phyloP scores from a whole-genome alignment of 2,329 filamentous ascomycete species.

The Phialemonium atrogriseum region DNA sequence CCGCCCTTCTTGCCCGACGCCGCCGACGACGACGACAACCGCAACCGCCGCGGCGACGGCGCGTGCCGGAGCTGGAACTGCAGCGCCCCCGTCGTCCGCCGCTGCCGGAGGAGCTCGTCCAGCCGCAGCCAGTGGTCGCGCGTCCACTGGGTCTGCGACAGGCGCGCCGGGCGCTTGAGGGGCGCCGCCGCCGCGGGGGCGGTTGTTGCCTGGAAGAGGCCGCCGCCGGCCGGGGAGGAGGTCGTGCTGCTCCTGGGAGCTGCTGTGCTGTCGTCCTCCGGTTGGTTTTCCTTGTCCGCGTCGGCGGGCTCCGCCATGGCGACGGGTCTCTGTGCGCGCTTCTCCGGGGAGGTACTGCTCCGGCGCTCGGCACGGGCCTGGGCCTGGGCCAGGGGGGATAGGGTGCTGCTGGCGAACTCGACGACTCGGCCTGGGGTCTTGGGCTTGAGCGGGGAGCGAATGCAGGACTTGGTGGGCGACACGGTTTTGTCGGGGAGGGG shows the following conservation, averaged over 20 bases:
- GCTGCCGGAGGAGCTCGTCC: constrained; percentile 42
- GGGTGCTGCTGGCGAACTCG: constrained; percentile 44
- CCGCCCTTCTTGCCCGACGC: too few relatives aligned
- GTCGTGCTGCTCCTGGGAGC: constrained; percentile 4
- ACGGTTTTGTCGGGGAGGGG: constrained; percentile 41
- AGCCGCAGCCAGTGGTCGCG: constrained; percentile 42
- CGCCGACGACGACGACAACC: constrained; percentile 16
- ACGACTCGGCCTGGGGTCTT: constrained; percentile 51
- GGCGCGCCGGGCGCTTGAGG: too few relatives aligned
- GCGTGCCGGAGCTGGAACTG: constrained; percentile 23
- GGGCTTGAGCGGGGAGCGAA: constrained; percentile 49
- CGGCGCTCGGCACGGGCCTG: constrained; percentile 16
- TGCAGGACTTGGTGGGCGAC: constrained; percentile 48
- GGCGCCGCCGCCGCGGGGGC: constrained; percentile 3
- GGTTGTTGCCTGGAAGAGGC: constrained; percentile 3
- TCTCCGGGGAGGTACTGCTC: constrained; percentile 6
- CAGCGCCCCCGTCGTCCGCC: constrained; percentile 33
- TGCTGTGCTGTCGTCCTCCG: constrained; percentile 3
- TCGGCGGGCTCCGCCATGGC: constrained; percentile 7
- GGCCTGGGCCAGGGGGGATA: constrained; percentile 36
- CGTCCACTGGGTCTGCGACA: constrained; percentile 11
- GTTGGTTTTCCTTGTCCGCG: constrained; percentile 25
- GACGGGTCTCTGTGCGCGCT: constrained; percentile 2
- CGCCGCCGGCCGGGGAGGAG: not conserved
- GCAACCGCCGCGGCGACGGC: constrained; percentile 12